Evolutionary conservation across 371 early-diverging fungal genomes (phyloP).

Genomic region (Catenaria anguillulae): DNA sequence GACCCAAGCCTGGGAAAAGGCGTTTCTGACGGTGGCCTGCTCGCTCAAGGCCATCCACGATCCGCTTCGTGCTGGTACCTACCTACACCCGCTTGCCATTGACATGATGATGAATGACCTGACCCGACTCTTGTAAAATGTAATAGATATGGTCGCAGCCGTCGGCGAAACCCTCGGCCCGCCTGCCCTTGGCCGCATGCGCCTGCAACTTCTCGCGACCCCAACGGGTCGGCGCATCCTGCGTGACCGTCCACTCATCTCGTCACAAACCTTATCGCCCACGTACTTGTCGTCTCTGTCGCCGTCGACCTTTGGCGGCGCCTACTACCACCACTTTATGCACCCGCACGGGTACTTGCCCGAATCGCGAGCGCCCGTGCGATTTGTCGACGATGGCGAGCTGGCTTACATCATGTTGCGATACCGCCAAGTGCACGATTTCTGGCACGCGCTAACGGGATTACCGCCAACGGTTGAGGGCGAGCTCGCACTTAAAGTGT

Average conservation of each 20-base stretch:
- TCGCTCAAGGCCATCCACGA: slow-evolving; percentile 8
- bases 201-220: slow-evolving; percentile 62
- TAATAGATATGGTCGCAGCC: slow-evolving; percentile 72
- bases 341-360: slow-evolving; percentile 63
- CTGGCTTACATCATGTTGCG: slow-evolving; percentile 84
- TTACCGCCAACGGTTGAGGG: slow-evolving; percentile 73
- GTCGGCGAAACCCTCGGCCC: slow-evolving; percentile 79
- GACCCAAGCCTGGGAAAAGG: slow-evolving; percentile 3
- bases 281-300: slow-evolving; percentile 42
- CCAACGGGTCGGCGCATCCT: slow-evolving; percentile 65
- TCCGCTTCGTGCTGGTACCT: slow-evolving; percentile 1
- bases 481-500: slow-evolving; percentile 87
- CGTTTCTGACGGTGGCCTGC: slow-evolving; percentile 3
- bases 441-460: slow-evolving; percentile 77
- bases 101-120: not conserved
- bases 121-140: not conserved
- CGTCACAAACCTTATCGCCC: slow-evolving; percentile 45
- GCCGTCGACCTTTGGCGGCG: slow-evolving; percentile 66
- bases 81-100: not conserved
- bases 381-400: slow-evolving; percentile 65
- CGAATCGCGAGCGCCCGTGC: slow-evolving; percentile 63
- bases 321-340: slow-evolving; percentile 60
- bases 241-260: slow-evolving; percentile 59
- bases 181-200: slow-evolving; percentile 42
- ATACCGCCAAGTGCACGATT: slow-evolving; percentile 87